Evolutionary conservation across 208 protist species (phyloP).

Genomic region (Vickermania ingenoplastis): DNA sequence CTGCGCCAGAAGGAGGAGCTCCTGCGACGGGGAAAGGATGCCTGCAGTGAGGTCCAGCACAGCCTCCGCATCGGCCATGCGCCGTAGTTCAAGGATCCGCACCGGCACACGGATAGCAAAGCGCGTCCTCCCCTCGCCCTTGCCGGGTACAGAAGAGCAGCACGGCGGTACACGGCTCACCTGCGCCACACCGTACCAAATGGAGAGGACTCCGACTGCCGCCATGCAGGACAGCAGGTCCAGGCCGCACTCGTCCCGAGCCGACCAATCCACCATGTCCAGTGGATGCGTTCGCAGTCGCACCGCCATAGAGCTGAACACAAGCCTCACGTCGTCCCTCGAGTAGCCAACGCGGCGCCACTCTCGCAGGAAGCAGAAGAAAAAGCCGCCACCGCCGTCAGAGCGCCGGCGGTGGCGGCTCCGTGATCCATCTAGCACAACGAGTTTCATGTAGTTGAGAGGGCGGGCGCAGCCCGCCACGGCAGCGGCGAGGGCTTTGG

Average conservation of each 20-base stretch:
- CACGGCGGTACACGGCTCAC: neutral
- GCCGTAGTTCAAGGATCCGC: neutral
- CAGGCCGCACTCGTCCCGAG: neutral
- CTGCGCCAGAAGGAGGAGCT: neutral
- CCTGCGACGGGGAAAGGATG: neutral
- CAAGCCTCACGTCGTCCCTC: neutral
- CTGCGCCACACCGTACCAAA: neutral
- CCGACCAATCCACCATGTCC: neutral
- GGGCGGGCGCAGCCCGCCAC: neutral
- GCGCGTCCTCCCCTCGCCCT: too few species aligned
- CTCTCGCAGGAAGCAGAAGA: neutral
- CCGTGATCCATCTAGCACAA: too few species aligned
- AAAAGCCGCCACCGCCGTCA: neutral
- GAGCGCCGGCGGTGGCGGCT: too few species aligned
- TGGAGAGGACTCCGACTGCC: neutral
- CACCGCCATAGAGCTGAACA: neutral
- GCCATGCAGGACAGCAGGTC: neutral
- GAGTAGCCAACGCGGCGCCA: neutral
- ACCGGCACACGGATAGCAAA: neutral
- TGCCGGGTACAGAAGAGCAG: too few species aligned
- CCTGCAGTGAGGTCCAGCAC: neutral
- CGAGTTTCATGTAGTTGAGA: neutral
- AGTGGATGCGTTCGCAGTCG: neutral
- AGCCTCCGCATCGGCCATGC: neutral
- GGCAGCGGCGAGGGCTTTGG: neutral